Conservation (phyloP, 768 basidiomycete species). For the Boletus speciosus region DNA sequence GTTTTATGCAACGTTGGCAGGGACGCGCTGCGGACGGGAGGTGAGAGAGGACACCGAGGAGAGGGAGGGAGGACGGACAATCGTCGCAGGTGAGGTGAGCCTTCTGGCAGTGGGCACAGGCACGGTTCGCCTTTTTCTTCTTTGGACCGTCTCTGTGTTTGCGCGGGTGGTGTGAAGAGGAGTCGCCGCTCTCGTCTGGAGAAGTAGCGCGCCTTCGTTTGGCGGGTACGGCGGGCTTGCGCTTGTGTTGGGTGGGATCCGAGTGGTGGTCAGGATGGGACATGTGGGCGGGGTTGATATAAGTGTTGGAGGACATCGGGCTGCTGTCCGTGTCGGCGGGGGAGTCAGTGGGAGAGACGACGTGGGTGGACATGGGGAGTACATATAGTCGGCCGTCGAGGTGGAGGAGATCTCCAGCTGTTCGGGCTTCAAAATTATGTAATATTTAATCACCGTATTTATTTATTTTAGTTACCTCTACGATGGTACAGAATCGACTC, state of each 20-base stretch:
- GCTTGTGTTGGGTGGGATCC: slow-evolving; percentile 21
- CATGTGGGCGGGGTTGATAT: slow-evolving; percentile 44
- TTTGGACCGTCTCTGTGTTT: slow-evolving; percentile 74
- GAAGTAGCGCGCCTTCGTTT: slow-evolving; percentile 66
- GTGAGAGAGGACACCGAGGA: slow-evolving; percentile 13
- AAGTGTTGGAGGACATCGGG: slow-evolving; percentile 24
- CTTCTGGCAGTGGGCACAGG: slow-evolving; percentile 95
- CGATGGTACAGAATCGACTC: slow-evolving; percentile 14
- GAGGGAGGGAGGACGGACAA: slow-evolving; percentile 51
- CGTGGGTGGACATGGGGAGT: slow-evolving; percentile 6
- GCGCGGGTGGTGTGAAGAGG: slow-evolving; percentile 39
- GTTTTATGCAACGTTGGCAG: slow-evolving; percentile 93
- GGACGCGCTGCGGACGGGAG: slow-evolving; percentile 67
- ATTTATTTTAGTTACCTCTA: neutral
- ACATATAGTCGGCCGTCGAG: slow-evolving; percentile 12
- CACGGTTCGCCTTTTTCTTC: slow-evolving; percentile 94
- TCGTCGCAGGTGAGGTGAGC: slow-evolving; percentile 99
- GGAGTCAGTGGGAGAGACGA: neutral
- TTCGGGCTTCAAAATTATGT: slow-evolving; percentile 10
- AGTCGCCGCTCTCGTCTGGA: slow-evolving; percentile 54
- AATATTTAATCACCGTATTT: slow-evolving; percentile 9
- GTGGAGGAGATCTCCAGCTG: slow-evolving; percentile 12
- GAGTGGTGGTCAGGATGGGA: slow-evolving; percentile 28
- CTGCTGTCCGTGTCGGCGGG: neutral
- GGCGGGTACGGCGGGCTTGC: slow-evolving; percentile 38